A percentile compares a stretch with the other conserved stretches of the same genome.
phyloP scores from a whole-genome alignment of 2,329 filamentous ascomycete species.

The Cladobotryum mycophilum region DNA sequence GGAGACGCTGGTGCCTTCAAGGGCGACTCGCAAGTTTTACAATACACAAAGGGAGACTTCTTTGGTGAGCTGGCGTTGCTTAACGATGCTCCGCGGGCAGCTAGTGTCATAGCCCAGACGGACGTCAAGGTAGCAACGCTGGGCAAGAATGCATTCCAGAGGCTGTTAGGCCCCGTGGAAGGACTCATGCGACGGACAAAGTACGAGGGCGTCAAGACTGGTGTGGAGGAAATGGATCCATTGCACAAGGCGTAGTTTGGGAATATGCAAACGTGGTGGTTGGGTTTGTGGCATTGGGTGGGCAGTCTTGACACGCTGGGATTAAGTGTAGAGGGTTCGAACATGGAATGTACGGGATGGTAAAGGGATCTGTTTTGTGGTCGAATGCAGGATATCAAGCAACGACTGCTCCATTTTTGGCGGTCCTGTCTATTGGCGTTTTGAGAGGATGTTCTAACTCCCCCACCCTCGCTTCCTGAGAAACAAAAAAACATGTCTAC shows the following conservation, averaged over 20 bases:
- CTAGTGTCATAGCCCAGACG: conserved; percentile 74
- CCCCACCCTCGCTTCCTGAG: conserved; percentile 28
- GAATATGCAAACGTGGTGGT: not conserved
- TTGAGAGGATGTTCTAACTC: conserved; percentile 20
- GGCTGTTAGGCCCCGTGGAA: conserved; percentile 86
- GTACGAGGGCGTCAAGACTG: conserved; percentile 54
- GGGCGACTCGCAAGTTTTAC: conserved; percentile 66
- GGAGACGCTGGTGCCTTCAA: conserved; percentile 86
- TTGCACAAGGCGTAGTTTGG: conserved; percentile 37
- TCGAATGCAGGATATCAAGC: conserved; percentile 7
- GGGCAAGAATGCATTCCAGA: conserved; percentile 90
- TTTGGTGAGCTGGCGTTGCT: conserved; percentile 93
- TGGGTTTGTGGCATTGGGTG: not conserved
- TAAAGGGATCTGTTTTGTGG: conserved; percentile 10
- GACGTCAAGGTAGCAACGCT: conserved; percentile 91
- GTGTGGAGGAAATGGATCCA: conserved; percentile 63
- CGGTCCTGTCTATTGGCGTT: conserved; percentile 18
- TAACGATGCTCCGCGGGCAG: conserved; percentile 88
- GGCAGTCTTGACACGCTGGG: conserved; percentile 1
- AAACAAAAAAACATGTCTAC: conserved; percentile 24
- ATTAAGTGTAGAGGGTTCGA: not conserved
- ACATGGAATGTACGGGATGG: not conserved
- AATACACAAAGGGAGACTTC: conserved; percentile 88
- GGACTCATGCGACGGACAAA: conserved; percentile 82
- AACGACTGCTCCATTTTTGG: conserved; percentile 12